Evolutionary conservation across 139 green algal species (phyloP).

Genomic region (Chlamydomonas incerta): DNA sequence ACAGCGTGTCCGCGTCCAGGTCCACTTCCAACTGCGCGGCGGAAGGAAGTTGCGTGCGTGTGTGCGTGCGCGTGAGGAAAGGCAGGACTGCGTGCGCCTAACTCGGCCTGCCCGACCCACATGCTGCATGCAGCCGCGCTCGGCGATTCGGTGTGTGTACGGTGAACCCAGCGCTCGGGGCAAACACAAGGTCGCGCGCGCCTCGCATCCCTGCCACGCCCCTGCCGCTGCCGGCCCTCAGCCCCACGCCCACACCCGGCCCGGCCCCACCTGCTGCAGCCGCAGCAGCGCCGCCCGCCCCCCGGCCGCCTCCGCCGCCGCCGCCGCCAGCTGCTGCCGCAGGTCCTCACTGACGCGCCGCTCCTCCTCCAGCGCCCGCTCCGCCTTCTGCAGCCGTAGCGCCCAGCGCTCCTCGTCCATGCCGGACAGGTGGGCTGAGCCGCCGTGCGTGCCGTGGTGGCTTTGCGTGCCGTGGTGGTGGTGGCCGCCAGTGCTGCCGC

Average conservation of each 20-base stretch:
- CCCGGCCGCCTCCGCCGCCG: neutral
- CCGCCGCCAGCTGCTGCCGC: conserved; percentile 34
- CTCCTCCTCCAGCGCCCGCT: conserved; percentile 50
- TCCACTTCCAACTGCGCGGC: conserved; percentile 1
- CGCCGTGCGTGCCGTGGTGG: neutral
- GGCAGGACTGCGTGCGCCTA: too few species aligned
- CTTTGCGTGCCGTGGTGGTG: neutral
- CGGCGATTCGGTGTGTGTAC: too few species aligned
- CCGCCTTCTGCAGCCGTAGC: conserved; percentile 47
- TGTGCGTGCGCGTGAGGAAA: too few species aligned
- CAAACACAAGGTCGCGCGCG: too few species aligned
- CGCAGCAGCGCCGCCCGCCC: neutral
- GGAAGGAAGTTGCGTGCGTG: too few species aligned
- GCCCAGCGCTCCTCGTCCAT: conserved; percentile 25
- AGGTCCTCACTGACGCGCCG: conserved; percentile 29
- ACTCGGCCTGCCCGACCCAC: too few species aligned
- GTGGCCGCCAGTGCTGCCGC: neutral
- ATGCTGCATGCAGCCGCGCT: too few species aligned
- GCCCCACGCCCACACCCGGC: too few species aligned
- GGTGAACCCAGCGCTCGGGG: too few species aligned
- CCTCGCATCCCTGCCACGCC: too few species aligned
- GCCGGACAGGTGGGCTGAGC: neutral
- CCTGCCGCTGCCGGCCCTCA: too few species aligned
- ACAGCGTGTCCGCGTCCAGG: neutral
- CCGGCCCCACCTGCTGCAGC: neutral